Evolutionary conservation across 2,329 filamentous ascomycete species (phyloP).

Genomic region (Kalmusia sp.): DNA sequence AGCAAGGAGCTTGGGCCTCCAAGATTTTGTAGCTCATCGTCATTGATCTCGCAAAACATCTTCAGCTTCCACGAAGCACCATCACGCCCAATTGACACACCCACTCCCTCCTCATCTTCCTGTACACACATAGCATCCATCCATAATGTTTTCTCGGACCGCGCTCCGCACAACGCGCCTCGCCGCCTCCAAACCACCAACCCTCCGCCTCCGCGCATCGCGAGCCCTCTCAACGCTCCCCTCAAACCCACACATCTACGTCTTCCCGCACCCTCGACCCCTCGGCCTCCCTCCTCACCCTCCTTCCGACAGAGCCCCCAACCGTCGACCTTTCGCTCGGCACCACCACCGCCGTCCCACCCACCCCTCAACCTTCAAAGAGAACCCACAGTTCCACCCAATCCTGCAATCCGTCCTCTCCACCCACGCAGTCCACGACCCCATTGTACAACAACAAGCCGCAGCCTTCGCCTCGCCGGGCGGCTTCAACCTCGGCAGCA

Average conservation of each 20-base stretch:
- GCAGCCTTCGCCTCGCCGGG: slow-evolving; percentile 66
- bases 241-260: slow-evolving; percentile 58
- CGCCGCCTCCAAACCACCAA: slow-evolving; percentile 17
- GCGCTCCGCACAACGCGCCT: slow-evolving; percentile 27
- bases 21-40: not conserved
- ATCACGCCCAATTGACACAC: not conserved
- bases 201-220: slow-evolving; percentile 29
- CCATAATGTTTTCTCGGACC: slow-evolving; percentile 27
- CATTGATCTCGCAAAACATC: slow-evolving; percentile 2
- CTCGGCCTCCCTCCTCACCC: slow-evolving; percentile 59
- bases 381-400: slow-evolving; percentile 63
- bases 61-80: not conserved
- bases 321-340: slow-evolving; percentile 63
- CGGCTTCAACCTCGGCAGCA: slow-evolving; percentile 58
- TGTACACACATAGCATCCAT: not conserved
- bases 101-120: not conserved
- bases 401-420: slow-evolving; percentile 64
- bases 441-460: slow-evolving; percentile 64
- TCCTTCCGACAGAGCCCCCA: slow-evolving; percentile 62
- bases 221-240: slow-evolving; percentile 49
- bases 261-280: slow-evolving; percentile 53
- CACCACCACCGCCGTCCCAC: slow-evolving; percentile 60
- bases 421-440: slow-evolving; percentile 62
- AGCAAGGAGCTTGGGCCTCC: slow-evolving; percentile 5
- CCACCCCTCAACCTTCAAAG: slow-evolving; percentile 61